Base-by-base conservation (phyloP, 345 rosid genomes). In the Eucalyptus pauciflora region DNA sequence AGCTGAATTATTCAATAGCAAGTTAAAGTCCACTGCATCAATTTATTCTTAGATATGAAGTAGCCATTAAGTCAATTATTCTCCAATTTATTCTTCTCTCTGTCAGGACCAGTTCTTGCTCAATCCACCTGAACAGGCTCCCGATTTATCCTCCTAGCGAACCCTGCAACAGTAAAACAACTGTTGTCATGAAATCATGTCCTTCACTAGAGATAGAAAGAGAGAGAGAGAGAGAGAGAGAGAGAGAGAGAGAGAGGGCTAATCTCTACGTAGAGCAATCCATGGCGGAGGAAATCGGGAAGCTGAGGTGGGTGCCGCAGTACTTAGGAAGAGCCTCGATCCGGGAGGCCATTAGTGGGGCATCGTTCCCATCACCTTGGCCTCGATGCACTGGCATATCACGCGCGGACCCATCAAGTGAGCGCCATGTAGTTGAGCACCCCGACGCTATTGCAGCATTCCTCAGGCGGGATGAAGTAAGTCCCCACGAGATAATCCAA, bases 271-370 rank as follows among this genome's bases (percentile, higher is more conserved):
- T 25, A 71, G 89, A 86, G 46, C 91, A 91, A 50, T 91, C 93
- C 95, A 94, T 93, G 93, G 91, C 81, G 13, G 88, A 86, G 24
- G 95, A 93, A 87, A 94, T 93, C 45, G 94, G 95, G 88, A 94
- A 94, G 87, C 93, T 94, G 22, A 94, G 95, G 89, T 90, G 92
- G 10, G 91, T 92, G 37, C 56, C 83, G 90, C 95, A 94, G 46
- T 49, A 87, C 43, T 83, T 80, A 41, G 94, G 94, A 60, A 94
- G 94, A 50, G 88, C 80, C 29, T 91, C 86, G 87, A 94, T 92
- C 49, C 90, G 92, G 89, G 89, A 90, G 85, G 90, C 86, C 31
- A 90, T 50, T 46, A 93, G 67, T 16, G 92, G 93, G 86, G 94
- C 92, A 16, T 87, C 46, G 43, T 43, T 37, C 93, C 91, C 79